Percentiles rank a stretch among this genome's conserved stretches.
Evolutionary conservation across 2,329 filamentous ascomycete species (phyloP).

Genomic region (Dothiorella sarmentorum): DNA sequence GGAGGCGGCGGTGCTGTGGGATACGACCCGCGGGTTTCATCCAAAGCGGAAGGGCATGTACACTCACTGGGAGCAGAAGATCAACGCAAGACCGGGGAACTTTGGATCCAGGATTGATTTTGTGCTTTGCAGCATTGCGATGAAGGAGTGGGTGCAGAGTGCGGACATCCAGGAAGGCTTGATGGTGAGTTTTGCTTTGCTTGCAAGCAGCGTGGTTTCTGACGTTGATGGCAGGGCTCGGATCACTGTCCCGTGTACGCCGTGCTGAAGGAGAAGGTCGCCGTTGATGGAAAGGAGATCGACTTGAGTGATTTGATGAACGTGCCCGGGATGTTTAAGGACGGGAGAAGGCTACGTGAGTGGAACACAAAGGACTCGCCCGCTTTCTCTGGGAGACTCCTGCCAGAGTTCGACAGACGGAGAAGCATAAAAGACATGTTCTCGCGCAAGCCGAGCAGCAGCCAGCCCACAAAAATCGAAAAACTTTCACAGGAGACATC

Average conservation of each 20-base stretch:
- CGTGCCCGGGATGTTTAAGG: constrained; percentile 65
- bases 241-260: constrained; percentile 95
- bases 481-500: background rate
- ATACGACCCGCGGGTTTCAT: constrained; percentile 79
- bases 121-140: constrained; percentile 74
- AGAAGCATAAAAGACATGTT: constrained; percentile 95
- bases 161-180: constrained; percentile 90
- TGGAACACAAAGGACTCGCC: constrained; percentile 66
- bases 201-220: background rate
- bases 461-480: constrained; percentile 13
- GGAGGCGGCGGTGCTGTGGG: constrained; percentile 71
- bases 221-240: constrained; percentile 60
- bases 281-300: constrained; percentile 46
- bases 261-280: constrained; percentile 62
- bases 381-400: constrained; percentile 73
- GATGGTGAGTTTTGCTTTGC: constrained; percentile 49
- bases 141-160: constrained; percentile 75
- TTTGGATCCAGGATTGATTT: constrained; percentile 93
- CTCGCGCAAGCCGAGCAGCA: constrained; percentile 36
- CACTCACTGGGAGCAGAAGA: constrained; percentile 93
- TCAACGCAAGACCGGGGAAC: constrained; percentile 93
- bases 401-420: constrained; percentile 83
- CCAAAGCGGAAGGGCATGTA: constrained; percentile 84
- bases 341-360: constrained; percentile 62
- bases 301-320: constrained; percentile 74